Evolutionary conservation across 192 early-diverging fungal genomes (phyloP), one percentile per base, ranked within the genome.

Genomic region (Backusella australiensis): DNA sequence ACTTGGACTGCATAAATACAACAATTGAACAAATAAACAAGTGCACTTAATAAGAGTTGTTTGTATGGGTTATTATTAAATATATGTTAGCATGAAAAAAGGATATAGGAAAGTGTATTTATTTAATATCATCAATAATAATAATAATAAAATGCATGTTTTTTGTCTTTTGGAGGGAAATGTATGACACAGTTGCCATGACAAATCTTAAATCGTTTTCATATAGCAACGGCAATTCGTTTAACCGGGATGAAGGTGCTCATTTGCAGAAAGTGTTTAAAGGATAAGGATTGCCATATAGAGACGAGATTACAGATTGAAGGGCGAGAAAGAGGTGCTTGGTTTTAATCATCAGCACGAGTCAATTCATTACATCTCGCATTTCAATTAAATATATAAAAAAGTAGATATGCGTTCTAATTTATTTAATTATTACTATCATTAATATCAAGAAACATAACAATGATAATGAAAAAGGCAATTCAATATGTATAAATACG

Each of bases 1-100:
- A 63, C 92, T 56, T 98, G 97, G 97, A 89, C 89, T 74, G 56
- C 56, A 63, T 63, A 63, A 63, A 63, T 29, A 72, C 39, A 17
- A 32, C 41, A 26, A 44, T 49, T 52, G 38, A 49, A 46, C n/a
- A 49, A 32, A 39, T 32, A 44, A 72, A 72, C n/a, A 72, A 26
- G 32, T 32, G 41, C 11, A 72, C 29, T 46, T 36, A 23, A 44
- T 23, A 42, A 44, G 70, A 21, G 44, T 23, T 69, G 56, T 63
- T 63, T 63, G 21, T 11, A 56, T 56, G 53, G 21, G 21, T 56
- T 56, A 56, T 3, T 56, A 56, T 56, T 56, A 3, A 21, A 19
- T 63, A 29, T 26, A 12, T 29, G 29, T 29, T 49, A 6, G 46
- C 46, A 49, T 49, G 32, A 49, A n/a, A 49, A 49, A 17, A n/a